Conservation (phyloP, 2,329 filamentous ascomycete genomes). For the Tetracladium maxilliforme region DNA sequence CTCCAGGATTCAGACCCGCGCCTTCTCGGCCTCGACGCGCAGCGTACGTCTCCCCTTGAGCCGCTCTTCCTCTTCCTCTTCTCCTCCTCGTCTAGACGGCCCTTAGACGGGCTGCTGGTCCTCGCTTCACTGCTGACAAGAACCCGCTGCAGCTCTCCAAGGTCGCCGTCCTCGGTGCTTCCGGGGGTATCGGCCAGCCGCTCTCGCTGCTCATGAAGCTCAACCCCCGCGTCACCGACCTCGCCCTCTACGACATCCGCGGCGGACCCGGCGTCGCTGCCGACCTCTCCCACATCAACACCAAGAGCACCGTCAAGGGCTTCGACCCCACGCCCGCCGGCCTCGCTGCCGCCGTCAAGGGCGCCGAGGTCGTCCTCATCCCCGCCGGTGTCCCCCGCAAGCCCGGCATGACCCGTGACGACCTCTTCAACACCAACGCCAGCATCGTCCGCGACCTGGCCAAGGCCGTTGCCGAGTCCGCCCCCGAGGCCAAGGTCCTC, state of each 20-base stretch:
- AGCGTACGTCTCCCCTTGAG: conserved; percentile 38
- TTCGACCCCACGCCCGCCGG: conserved; percentile 67
- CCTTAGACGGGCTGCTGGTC: conserved; percentile 5
- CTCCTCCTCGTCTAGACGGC: conserved; percentile 1
- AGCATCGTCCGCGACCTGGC: conserved; percentile 97
- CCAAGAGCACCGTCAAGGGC: conserved; percentile 86
- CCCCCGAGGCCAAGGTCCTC: conserved; percentile 87
- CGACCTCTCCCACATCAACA: conserved; percentile 98
- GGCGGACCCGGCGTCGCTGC: conserved; percentile 93
- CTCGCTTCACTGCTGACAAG: conserved; percentile 8
- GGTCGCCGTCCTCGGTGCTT: conserved; percentile 92
- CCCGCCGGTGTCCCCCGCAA: conserved; percentile 94
- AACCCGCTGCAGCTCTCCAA: conserved; percentile 64
- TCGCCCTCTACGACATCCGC: conserved; percentile 96
- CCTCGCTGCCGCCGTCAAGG: conserved; percentile 68
- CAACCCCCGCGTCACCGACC: conserved; percentile 85
- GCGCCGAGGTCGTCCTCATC: conserved; percentile 87
- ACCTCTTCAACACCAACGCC: conserved; percentile 99
- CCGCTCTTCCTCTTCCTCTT: conserved; percentile 3
- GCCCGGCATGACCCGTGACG: conserved; percentile 99
- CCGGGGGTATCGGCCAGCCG: conserved; percentile 96
- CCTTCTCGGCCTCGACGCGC: conserved; percentile 67
- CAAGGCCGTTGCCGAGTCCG: conserved; percentile 79
- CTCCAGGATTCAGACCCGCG: conserved; percentile 56
- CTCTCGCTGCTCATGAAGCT: conserved; percentile 97